These are phyloP conservation scores for Schizophyllum amplum DNA, from an alignment of 1,284 basidiomycete genomes.

Conservation along the genomic window DNA sequence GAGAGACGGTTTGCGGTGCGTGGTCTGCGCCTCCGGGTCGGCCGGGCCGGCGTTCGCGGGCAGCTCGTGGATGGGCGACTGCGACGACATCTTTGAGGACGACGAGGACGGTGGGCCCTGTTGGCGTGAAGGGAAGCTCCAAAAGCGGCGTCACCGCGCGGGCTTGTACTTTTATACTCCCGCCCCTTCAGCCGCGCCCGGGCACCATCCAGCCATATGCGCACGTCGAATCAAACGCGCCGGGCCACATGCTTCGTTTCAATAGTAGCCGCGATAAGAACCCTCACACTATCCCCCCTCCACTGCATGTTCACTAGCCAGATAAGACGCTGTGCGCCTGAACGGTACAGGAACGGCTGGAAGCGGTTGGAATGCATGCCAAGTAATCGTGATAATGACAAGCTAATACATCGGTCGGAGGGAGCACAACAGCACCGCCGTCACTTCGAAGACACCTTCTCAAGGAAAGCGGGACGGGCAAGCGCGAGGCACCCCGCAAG, in stretches of 20 bases:
- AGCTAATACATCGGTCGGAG: too few relatives aligned
- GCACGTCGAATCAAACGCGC: not conserved
- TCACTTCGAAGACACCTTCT: too few relatives aligned
- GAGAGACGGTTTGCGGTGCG: slow-evolving; percentile 13
- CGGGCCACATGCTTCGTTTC: not conserved
- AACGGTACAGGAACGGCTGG: too few relatives aligned
- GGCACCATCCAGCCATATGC: not conserved
- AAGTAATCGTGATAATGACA: too few relatives aligned
- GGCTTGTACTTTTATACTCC: not conserved
- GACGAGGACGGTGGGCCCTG: not conserved
- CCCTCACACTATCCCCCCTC: not conserved
- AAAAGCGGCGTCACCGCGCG: not conserved
- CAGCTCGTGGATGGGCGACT: slow-evolving; percentile 6
- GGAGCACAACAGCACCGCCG: too few relatives aligned
- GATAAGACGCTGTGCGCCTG: too few relatives aligned
- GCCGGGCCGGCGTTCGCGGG: slow-evolving; percentile 3
- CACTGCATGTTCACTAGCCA: too few relatives aligned
- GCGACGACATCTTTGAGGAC: not conserved
- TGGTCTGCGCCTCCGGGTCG: slow-evolving; percentile 4
- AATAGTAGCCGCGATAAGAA: not conserved
- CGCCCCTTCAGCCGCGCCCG: too few relatives aligned
- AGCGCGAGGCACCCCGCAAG: not conserved
- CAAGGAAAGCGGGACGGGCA: too few relatives aligned
- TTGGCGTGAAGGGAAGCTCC: not conserved
- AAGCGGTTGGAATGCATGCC: too few relatives aligned